Evolutionary conservation across 2,329 filamentous ascomycete genomes (phyloP).

Genomic region (Botrytis byssoidea): DNA sequence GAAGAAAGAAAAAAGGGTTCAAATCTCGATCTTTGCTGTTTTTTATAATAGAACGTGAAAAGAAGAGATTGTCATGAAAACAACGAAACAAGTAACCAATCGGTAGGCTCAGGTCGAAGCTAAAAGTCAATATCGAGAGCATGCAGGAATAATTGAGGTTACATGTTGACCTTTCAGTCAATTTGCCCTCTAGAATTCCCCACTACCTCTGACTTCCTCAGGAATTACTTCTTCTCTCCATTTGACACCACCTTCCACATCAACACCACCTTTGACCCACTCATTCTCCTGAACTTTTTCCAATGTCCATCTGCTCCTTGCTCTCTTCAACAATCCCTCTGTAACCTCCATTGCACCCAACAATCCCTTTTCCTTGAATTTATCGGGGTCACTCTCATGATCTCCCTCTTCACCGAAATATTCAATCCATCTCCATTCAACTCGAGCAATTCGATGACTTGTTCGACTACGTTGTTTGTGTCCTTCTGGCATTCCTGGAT

Average conservation of each 20-base stretch:
- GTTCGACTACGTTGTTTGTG: slow-evolving; percentile 76
- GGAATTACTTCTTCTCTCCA: slow-evolving; percentile 53
- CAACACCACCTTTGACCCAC: slow-evolving; percentile 76
- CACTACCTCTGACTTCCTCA: slow-evolving; percentile 28
- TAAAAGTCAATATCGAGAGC: background rate
- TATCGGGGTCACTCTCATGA: slow-evolving; percentile 66
- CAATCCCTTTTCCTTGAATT: slow-evolving; percentile 63
- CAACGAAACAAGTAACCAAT: background rate
- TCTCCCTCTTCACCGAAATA: slow-evolving; percentile 83
- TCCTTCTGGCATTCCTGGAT: slow-evolving; percentile 74
- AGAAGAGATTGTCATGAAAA: background rate
- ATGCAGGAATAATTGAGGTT: background rate
- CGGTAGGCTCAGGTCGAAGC: background rate
- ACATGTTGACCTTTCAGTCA: background rate
- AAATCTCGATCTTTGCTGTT: background rate
- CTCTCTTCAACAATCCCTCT: slow-evolving; percentile 80
- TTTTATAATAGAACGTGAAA: background rate
- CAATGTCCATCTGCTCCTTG: slow-evolving; percentile 73
- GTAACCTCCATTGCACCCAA: slow-evolving; percentile 77
- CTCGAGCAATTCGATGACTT: slow-evolving; percentile 89
- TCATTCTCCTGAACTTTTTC: slow-evolving; percentile 67
- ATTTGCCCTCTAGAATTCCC: background rate
- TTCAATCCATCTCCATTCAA: slow-evolving; percentile 93
- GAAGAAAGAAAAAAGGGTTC: background rate
- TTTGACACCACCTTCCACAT: slow-evolving; percentile 60